Evolutionary conservation across 208 protist genomes (phyloP).

Genomic region (Angomonas ambiguus): DNA sequence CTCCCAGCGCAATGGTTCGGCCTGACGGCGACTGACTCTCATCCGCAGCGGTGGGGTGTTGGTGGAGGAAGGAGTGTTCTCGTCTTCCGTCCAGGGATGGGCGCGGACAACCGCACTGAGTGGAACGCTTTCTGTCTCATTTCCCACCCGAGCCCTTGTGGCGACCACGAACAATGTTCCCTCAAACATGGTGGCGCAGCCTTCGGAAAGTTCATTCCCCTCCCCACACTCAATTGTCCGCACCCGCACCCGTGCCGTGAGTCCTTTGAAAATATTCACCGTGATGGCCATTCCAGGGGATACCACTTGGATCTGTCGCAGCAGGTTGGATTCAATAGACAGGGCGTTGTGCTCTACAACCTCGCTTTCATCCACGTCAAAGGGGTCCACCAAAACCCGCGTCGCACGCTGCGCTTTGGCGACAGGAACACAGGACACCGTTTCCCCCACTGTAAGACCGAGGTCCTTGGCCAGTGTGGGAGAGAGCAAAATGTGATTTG

Average conservation of each 20-base stretch:
- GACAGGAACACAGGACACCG: conserved; percentile 53
- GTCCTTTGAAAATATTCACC: conserved; percentile 54
- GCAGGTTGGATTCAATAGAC: conserved; percentile 74
- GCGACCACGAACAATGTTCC: conserved; percentile 84
- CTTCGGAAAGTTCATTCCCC: conserved; percentile 23
- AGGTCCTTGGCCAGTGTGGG: conserved; percentile 46
- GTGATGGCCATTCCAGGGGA: conserved; percentile 71
- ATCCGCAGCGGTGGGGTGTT: background rate
- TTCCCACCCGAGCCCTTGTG: conserved; percentile 42
- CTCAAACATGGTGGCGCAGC: conserved; percentile 75
- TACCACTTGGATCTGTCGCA: conserved; percentile 84
- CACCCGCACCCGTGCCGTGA: conserved; percentile 62
- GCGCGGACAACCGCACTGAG: background rate
- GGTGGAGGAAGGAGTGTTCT: no score
- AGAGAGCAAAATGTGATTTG: conserved; percentile 46
- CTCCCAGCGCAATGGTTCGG: conserved; percentile 38
- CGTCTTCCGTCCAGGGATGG: background rate
- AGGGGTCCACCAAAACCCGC: conserved; percentile 70
- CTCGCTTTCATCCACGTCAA: conserved; percentile 89
- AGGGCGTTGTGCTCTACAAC: conserved; percentile 88
- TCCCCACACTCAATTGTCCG: conserved; percentile 53
- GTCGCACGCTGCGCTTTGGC: conserved; percentile 37
- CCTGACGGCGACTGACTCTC: conserved; percentile 17
- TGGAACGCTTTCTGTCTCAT: conserved; percentile 1
- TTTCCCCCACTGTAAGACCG: conserved; percentile 43